Evolutionary conservation across 2,329 filamentous ascomycete species (phyloP), one percentile per base, ranked within the genome.

Genomic region (Dactylellina parvicollis): DNA sequence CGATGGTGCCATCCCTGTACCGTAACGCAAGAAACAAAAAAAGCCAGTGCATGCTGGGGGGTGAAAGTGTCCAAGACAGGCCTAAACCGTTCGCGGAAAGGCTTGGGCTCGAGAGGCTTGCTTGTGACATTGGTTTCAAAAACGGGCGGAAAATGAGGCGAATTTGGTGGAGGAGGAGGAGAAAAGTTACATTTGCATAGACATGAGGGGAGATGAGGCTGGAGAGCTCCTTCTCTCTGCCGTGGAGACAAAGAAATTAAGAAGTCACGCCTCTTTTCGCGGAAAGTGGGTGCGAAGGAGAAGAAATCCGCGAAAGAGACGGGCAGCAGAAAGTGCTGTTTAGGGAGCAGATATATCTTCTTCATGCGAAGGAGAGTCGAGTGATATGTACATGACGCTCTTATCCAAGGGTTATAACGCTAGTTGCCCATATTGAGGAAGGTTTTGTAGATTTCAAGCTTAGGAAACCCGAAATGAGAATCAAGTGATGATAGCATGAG

Each of bases 401-500:
- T 28, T n/a, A 36, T 42, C 20, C 30, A 26, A 24, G 28, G 42
- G 28, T 46, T 50, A 14, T 12, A 32, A 5, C 12, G 5, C 30
- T 32, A 5, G 30, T 12, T 38, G 34, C 34, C 10, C 34, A n/a
- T 14, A 38, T 38, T 14, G 34, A 9, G 4, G n/a, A n/a, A 38
- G 34, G 16, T 38, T 38, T 32, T 12, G 30, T 32, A 12, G 30
- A 32, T 32, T 38, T n/a, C 34, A 38, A 38, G 34, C 12, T 38
- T 5, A 7, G 42, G 20, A 52, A 14, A 14, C 26, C 14, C 28
- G n/a, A 16, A 38, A 36, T 26, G n/a, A 36, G 28, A 49, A 66
- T 66, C 61, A 66, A 66, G 40, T 66, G 50, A 66, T 49, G 50
- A 50, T 66, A 57, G 59, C 50, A 49, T 66, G 50, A 56, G 50